Conservation (phyloP, 306 rosid genomes). For the Castanea crenata region DNA sequence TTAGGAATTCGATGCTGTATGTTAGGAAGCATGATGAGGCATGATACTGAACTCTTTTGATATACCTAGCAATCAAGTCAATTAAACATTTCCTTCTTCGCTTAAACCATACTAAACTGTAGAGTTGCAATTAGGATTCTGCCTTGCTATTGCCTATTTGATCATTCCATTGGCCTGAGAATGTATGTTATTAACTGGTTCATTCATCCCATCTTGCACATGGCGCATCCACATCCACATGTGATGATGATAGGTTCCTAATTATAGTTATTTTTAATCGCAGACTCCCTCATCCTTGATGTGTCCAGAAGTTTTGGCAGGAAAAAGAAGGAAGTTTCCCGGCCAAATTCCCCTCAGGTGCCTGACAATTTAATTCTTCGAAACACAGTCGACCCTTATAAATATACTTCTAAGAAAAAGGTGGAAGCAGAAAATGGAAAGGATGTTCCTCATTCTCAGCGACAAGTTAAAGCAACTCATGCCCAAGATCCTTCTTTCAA, state of each 20-base stretch:
- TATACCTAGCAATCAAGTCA: background rate
- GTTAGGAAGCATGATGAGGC: background rate
- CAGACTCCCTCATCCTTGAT: conserved; percentile 48
- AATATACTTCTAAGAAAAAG: conserved; percentile 37
- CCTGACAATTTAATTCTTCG: conserved; percentile 31
- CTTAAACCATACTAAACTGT: background rate
- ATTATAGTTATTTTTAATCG: conserved; percentile 24
- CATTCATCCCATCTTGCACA: background rate
- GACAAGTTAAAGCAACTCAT: conserved; percentile 32
- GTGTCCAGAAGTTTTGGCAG: conserved; percentile 43
- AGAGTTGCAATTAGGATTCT: background rate
- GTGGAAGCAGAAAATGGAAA: conserved; percentile 32
- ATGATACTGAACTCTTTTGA: background rate
- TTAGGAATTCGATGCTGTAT: background rate
- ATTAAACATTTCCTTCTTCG: background rate
- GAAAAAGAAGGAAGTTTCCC: conserved; percentile 47
- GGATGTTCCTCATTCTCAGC: conserved; percentile 23
- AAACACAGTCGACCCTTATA: conserved; percentile 35
- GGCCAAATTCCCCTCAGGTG: conserved; percentile 50
- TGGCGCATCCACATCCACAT: background rate
- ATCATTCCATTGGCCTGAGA: background rate
- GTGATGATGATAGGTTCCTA: conserved; percentile 20
- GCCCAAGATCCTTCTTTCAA: conserved; percentile 23
- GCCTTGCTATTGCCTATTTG: conserved; percentile 3
- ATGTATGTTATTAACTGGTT: background rate